phyloP scores from a whole-genome alignment of 2,329 filamentous ascomycete species.

The Aspergillus neoniger region DNA sequence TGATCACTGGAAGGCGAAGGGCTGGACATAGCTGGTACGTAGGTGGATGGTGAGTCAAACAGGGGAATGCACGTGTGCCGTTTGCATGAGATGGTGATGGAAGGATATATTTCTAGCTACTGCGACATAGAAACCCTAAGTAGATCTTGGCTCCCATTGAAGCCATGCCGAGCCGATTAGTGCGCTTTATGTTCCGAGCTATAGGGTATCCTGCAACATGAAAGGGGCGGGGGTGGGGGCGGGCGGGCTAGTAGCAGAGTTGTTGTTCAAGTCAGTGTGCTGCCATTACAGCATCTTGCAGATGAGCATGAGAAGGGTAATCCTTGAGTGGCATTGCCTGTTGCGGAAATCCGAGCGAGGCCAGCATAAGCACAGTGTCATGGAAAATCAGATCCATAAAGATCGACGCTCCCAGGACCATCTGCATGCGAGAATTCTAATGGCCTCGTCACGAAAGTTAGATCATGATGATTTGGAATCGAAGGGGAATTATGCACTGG shows the following conservation, averaged over 20 bases:
- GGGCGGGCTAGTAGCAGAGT: background rate
- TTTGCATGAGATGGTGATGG: background rate
- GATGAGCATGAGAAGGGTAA: background rate
- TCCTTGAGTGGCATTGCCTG: background rate
- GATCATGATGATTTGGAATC: too few relatives aligned
- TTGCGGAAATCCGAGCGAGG: background rate
- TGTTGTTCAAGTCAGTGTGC: background rate
- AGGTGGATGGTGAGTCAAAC: background rate
- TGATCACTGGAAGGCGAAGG: background rate
- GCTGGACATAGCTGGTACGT: background rate
- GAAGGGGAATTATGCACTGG: too few relatives aligned
- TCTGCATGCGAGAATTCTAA: background rate
- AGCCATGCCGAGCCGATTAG: background rate
- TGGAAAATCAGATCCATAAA: background rate
- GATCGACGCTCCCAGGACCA: background rate
- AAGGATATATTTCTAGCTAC: background rate
- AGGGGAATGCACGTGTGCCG: background rate
- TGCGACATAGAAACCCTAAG: background rate
- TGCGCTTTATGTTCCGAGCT: background rate
- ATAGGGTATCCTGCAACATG: background rate
- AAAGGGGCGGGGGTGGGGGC: too few relatives aligned
- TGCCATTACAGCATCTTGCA: background rate
- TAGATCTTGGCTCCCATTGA: background rate
- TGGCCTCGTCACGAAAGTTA: too few relatives aligned
- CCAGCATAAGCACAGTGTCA: background rate